These are phyloP conservation scores for Pestalotiopsis sp. DNA, from an alignment of 2,329 filamentous ascomycete species.

Conservation along the genomic window DNA sequence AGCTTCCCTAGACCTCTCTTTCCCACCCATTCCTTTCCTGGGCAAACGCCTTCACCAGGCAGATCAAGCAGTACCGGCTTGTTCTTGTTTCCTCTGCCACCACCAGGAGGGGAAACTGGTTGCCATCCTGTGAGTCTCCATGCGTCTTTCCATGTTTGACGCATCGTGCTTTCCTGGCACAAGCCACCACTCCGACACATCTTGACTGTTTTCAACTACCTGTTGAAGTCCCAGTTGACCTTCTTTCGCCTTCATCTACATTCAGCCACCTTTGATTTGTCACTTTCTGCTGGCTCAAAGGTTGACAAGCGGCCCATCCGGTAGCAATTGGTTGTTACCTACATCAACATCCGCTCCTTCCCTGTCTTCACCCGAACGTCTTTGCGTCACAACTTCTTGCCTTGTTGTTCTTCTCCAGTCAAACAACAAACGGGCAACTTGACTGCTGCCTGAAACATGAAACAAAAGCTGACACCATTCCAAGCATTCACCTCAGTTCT, in stretches of 20 bases:
- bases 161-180: background rate
- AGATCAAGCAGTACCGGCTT: background rate
- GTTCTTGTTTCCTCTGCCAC: background rate
- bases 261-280: background rate
- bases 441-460: too few relatives aligned
- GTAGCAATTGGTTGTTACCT: background rate
- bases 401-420: too few relatives aligned
- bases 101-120: background rate
- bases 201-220: background rate
- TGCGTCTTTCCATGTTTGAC: background rate
- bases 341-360: background rate
- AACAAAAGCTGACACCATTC: background rate
- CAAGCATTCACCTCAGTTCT: background rate
- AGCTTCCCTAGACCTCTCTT: background rate
- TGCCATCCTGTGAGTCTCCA: too few relatives aligned
- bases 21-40: background rate
- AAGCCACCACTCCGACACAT: background rate
- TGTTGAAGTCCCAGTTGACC: background rate
- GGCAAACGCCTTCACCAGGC: background rate
- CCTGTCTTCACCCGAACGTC: background rate
- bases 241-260: background rate
- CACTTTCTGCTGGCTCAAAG: background rate
- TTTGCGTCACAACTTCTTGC: too few relatives aligned
- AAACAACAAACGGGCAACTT: too few relatives aligned
- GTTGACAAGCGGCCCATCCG: background rate